Base-by-base conservation (phyloP, 768 basidiomycete species). In the Coprinopsis sp. region DNA sequence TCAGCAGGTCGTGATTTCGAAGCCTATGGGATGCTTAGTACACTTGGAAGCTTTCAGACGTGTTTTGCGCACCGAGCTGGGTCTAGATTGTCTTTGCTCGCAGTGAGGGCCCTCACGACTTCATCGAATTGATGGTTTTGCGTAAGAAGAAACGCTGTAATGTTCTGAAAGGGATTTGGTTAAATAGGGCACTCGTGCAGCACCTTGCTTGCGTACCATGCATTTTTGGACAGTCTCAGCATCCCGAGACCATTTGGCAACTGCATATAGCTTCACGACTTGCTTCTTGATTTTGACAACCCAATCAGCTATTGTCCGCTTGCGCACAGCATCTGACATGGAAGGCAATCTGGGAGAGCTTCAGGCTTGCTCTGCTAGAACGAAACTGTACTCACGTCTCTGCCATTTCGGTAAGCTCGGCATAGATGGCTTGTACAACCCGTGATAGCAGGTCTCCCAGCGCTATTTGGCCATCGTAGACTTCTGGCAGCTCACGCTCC, bases 1-100 rank as follows among this genome's bases (percentile, higher is more conserved):
- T 95, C 3, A 93, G 74, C 19, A 97, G 70, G 64, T 98, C 95
- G 51, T 94, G 91, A 65, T 97, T 97, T 47, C 94, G 84, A 16
- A 92, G 77, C 59, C 94, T 91, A 57, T 4, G 18, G 7, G 34
- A 13, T 37, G 37, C 36, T 49, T 16, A 54, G 53, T 18, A 24
- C 7, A 30, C 30, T 40, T 42, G 33, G 37, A 16, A 38, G 22
- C 24, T 23, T 21, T 11, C 19, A 41, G 30, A 14, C 4, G 19
- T 12, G 19, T 42, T 33, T 7, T 23, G 22, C 47, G 21, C 18
- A 87, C 92, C 91, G 80, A 29, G 92, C 86, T 30, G 82, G 76
- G 55, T 87, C 84, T 39, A 97, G 68, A 33, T 76, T 74, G 41
- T 87, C 78, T 51, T 79, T 83, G 2, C 81, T 78, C 56, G 78